Percentiles rank a stretch among this genome's conserved stretches.
phyloP scores from a whole-genome alignment of 2,329 filamentous ascomycete species.

The Claviceps arundinis region DNA sequence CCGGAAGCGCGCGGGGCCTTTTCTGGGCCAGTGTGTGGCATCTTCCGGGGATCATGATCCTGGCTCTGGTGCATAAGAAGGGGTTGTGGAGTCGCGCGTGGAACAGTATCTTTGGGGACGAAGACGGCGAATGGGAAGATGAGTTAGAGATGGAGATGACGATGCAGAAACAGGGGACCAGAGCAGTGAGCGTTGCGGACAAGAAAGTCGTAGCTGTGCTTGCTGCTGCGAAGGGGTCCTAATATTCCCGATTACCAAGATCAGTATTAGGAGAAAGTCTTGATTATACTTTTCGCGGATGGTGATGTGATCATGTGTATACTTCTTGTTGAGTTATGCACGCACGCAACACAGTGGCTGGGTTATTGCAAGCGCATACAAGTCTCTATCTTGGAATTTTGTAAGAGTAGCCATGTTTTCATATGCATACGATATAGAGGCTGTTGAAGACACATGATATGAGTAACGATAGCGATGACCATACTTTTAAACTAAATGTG shows the following conservation, averaged over 20 bases:
- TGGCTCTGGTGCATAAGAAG: slow-evolving; percentile 88
- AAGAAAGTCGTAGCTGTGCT: neutral
- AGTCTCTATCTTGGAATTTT: too few relatives aligned
- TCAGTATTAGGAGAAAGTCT: too few relatives aligned
- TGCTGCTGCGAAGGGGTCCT: neutral
- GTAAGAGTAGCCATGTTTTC: too few relatives aligned
- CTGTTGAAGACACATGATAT: too few relatives aligned
- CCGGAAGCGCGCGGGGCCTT: slow-evolving; percentile 67
- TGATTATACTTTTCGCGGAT: too few relatives aligned
- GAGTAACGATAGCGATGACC: too few relatives aligned
- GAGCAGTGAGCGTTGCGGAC: neutral
- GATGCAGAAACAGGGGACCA: neutral
- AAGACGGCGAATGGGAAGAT: slow-evolving; percentile 44
- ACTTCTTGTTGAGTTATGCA: neutral
- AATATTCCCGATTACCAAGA: neutral
- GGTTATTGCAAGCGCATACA: too few relatives aligned
- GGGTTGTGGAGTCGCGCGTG: slow-evolving; percentile 80
- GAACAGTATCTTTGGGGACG: slow-evolving; percentile 48
- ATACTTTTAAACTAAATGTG: too few relatives aligned
- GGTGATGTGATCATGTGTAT: neutral
- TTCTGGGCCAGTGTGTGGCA: slow-evolving; percentile 99
- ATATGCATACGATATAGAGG: too few relatives aligned
- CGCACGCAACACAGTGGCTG: too few relatives aligned
- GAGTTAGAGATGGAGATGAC: slow-evolving; percentile 28
- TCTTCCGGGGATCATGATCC: slow-evolving; percentile 74